Evolutionary conservation across 2,329 filamentous ascomycete species (phyloP).

Genomic region (Tetracladium maxilliforme): DNA sequence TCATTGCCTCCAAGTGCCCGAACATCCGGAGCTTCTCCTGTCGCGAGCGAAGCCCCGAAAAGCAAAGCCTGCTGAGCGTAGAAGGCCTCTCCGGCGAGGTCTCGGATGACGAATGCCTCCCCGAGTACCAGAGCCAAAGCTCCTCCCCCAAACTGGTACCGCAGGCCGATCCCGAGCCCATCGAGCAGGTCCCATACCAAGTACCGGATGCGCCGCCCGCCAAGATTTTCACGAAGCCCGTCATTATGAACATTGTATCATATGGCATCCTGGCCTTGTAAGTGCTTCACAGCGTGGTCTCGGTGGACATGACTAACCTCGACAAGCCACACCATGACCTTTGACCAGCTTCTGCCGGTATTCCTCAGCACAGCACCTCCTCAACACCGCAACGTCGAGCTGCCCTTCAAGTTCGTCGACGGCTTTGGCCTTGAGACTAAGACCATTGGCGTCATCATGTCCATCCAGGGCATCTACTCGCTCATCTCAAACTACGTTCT

Average conservation of each 20-base stretch:
- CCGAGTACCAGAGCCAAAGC: too few species aligned
- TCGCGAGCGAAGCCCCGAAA: neutral
- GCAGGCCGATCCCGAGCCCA: too few species aligned
- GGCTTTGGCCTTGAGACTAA: conserved; percentile 76
- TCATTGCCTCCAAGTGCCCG: conserved; percentile 39
- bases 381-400: conserved; percentile 27
- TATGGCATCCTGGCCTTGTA: conserved; percentile 93
- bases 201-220: conserved; percentile 20
- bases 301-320: conserved; percentile 10
- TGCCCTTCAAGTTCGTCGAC: conserved; percentile 81
- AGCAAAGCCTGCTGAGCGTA: neutral
- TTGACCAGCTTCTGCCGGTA: conserved; percentile 85
- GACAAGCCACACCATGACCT: conserved; percentile 86
- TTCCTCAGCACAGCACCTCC: conserved; percentile 61
- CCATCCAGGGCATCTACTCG: conserved; percentile 78
- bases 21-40: conserved; percentile 1
- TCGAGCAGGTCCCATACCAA: conserved; percentile 8
- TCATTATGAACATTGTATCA: conserved; percentile 74
- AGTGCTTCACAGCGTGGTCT: conserved; percentile 24
- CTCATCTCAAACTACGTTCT: conserved; percentile 67
- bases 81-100: too few species aligned
- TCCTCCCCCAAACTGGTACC: too few species aligned
- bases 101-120: too few species aligned
- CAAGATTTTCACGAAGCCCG: conserved; percentile 68
- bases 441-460: conserved; percentile 75